Evolutionary conservation across 768 basidiomycete genomes (phyloP), one percentile per base, ranked within the genome.

Genomic region (Cystobasidium ongulense): DNA sequence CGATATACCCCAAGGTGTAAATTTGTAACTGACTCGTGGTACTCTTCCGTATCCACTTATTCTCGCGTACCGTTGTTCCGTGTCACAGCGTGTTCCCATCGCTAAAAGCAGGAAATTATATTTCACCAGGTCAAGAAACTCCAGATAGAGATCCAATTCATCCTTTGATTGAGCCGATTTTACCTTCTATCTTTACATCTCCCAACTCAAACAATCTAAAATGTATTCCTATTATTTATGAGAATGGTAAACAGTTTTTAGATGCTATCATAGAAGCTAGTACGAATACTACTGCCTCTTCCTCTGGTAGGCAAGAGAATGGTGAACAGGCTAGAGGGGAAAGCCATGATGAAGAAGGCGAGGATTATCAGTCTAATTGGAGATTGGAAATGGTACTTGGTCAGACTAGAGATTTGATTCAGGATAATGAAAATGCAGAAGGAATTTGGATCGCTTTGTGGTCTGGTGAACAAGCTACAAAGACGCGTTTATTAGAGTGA

Each of bases 381-480:
- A 54, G 68, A 54, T 18, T 71, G 68, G 68, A 71, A 36, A 71
- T 71, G 68, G 36, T 71, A 27, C 54, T 71, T 1, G 68, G 68
- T 8, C 68, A 71, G 53, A 71, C 68, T 29, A 23, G 27, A 17
- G 68, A 71, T 18, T 21, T 53, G 2, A 25, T 71, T 29, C 11
- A 31, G 25, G 21, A n/a, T 13, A 43, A 54, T 35, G 53, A 54
- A 35, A 23, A 46, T 33, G 41, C 53, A 23, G 53, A 71, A 61
- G 68, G 53, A 2, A 71, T 59, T 27, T 71, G 68, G 68, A 54
- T 71, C 23, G 54, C 52, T 2, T 18, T 71, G 15, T 71, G 68
- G 68, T 35, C 33, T 5, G 68, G 68, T 25, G 29, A 36, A n/a
- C 25, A 59, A 36, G 68, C 21, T 27, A 54, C 52, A 1, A 54